Evolutionary conservation across 768 basidiomycete species (phyloP).

Genomic region (Tricholomella constricta): DNA sequence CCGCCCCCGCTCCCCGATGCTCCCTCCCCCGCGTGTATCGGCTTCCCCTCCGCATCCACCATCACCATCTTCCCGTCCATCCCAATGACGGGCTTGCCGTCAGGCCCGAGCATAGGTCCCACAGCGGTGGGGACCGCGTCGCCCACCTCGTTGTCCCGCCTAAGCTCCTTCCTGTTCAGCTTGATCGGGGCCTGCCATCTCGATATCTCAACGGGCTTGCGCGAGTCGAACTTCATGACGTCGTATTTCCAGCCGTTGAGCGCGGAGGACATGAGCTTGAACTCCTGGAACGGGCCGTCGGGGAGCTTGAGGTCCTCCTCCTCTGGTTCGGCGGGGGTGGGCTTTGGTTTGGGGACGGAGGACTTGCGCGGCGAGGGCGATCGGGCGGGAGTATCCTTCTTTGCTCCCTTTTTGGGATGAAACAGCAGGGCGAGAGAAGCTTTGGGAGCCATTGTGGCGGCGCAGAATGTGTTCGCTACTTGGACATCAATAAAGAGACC

Average conservation of each 20-base stretch:
- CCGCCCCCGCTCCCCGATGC: constrained; percentile 32
- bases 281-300: constrained; percentile 72
- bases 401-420: constrained; percentile 65
- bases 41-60: constrained; percentile 78
- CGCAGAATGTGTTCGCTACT: constrained; percentile 6
- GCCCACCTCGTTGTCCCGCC: constrained; percentile 44
- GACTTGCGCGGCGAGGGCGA: constrained; percentile 40
- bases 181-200: constrained; percentile 77
- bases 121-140: constrained; percentile 52
- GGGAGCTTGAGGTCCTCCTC: constrained; percentile 60
- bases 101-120: constrained; percentile 74
- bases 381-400: constrained; percentile 29
- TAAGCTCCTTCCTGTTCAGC: constrained; percentile 83
- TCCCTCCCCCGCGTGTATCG: constrained; percentile 47
- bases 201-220: constrained; percentile 68
- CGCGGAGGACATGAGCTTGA: constrained; percentile 74
- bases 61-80: constrained; percentile 76
- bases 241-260: constrained; percentile 91
- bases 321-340: constrained; percentile 34
- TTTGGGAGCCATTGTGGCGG: constrained; percentile 44
- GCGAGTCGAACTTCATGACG: constrained; percentile 87
- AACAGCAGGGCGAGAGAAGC: constrained; percentile 53
- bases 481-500: constrained; percentile 13
- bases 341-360: constrained; percentile 36
- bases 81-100: constrained; percentile 84